phyloP scores from a whole-genome alignment of 208 protist species.

The Trypanosoma congolense region DNA sequence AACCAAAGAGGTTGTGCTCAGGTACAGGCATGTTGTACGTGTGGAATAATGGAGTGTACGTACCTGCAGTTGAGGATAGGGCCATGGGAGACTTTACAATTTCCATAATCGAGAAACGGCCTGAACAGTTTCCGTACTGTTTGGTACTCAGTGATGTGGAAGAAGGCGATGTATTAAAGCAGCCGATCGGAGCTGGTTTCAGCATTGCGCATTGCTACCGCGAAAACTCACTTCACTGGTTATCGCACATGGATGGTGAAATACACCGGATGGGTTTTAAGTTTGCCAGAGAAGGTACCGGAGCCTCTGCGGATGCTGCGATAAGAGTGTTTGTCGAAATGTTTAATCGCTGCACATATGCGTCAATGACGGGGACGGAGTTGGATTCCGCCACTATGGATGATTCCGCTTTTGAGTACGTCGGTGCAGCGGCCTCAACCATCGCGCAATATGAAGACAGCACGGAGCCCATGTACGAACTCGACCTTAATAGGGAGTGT shows the following conservation, averaged over 20 bases:
- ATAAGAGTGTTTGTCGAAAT: constrained; percentile 35
- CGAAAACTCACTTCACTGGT: constrained; percentile 48
- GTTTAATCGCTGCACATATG: constrained; percentile 66
- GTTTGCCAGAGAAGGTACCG: constrained; percentile 27
- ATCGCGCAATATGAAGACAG: constrained; percentile 29
- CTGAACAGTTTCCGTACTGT: constrained; percentile 13
- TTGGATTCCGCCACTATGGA: constrained; percentile 19
- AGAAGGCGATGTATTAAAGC: constrained; percentile 28
- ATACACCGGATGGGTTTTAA: constrained; percentile 39
- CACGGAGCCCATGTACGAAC: constrained; percentile 30
- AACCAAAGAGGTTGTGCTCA: constrained; percentile 24
- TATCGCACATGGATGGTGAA: constrained; percentile 34
- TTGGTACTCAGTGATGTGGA: constrained; percentile 28
- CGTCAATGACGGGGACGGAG: constrained; percentile 28
- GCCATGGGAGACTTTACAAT: constrained; percentile 10
- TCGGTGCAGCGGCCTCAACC: constrained; percentile 15
- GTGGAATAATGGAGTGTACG: constrained; percentile 24
- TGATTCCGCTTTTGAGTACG: constrained; percentile 39
- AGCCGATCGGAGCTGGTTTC: constrained; percentile 38
- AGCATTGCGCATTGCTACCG: constrained; percentile 32
- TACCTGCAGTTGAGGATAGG: constrained; percentile 24
- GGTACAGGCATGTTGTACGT: constrained; percentile 41
- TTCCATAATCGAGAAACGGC: neutral
- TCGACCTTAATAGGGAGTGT: constrained; percentile 26
- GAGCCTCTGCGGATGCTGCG: constrained; percentile 1